Evolutionary conservation across 129 eudicot genomes (phyloP), one percentile per base, ranked within the genome.

Genomic region (Flaveria trinervia): DNA sequence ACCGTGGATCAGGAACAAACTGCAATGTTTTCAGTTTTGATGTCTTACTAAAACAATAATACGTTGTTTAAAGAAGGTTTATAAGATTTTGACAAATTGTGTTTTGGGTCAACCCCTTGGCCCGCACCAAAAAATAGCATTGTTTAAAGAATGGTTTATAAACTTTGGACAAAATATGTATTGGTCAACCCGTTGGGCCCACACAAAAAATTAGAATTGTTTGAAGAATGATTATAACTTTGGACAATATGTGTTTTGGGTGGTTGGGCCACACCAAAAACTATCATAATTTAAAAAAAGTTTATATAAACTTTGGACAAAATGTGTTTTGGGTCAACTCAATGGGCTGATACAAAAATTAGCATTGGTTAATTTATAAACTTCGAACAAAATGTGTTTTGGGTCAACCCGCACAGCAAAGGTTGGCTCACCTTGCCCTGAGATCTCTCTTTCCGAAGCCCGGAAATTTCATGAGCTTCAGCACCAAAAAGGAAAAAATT

Each of bases 401-500:
- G 7, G 56, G 49, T 73, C n/a, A 26, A 44, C 17, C 26, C 1
- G 65, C 11, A 33, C 11, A 64, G 5, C 20, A 30, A 64, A 64
- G 30, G 9, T 17, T 68, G 26, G 45, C 79, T 36, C 46, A 88
- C 92, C 88, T 85, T 88, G 45, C 93, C 93, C 72, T 85, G 65
- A 5, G 93, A 79, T 78, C 93, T 83, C 78, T 88, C 93, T 55
- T 83, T 76, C 66, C 93, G 80, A 17, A 85, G 75, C 11, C 88
- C 88, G 41, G 85, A 68, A 79, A 88, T 82, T 80, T 88, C 90
- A 73, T 83, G 84, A 70, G 93, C 93, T 84, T 78, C 65, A 20
- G 88, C 88, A 25, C 93, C 93, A 70, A 88, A 88, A 71, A 88
- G 93, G 13, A 88, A 88, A 79, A 88, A 88, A 85, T 88, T 86